phyloP scores from a whole-genome alignment of 306 rosid genomes.

The Astragalus membranaceus region DNA sequence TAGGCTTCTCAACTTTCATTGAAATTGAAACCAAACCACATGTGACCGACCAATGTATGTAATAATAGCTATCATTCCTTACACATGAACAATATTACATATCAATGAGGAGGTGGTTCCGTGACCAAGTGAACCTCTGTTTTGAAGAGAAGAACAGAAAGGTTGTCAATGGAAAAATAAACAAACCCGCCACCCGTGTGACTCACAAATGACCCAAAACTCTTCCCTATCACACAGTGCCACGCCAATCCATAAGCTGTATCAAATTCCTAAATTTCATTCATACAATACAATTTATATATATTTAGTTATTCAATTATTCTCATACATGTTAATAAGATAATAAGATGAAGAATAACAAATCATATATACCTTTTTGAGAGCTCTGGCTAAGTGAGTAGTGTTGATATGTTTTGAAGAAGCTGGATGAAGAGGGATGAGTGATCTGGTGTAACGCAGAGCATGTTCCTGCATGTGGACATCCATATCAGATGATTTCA shows the following conservation, averaged over 20 bases:
- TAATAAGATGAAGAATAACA: not conserved
- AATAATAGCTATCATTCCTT: too few species aligned
- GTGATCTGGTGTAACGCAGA: slow-evolving; percentile 39
- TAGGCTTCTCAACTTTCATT: not conserved
- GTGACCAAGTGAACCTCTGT: slow-evolving; percentile 53
- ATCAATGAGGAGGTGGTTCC: slow-evolving; percentile 15
- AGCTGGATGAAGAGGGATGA: slow-evolving; percentile 10
- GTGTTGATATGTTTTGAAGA: slow-evolving; percentile 30
- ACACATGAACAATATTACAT: not conserved
- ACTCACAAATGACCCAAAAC: slow-evolving; percentile 70
- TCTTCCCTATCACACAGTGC: slow-evolving; percentile 69
- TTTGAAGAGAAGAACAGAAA: slow-evolving; percentile 61
- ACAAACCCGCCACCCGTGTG: slow-evolving; percentile 53
- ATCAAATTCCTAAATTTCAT: slow-evolving; percentile 48
- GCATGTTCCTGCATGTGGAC: slow-evolving; percentile 55
- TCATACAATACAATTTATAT: not conserved
- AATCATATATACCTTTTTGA: slow-evolving; percentile 38
- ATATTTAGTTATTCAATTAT: too few species aligned
- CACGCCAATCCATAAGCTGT: slow-evolving; percentile 48
- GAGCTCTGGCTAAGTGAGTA: slow-evolving; percentile 47
- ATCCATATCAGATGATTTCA: slow-evolving; percentile 66
- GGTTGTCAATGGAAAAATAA: slow-evolving; percentile 55
- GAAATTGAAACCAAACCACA: not conserved
- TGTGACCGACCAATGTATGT: not conserved
- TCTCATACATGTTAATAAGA: too few species aligned